Base-by-base conservation (phyloP, 257 asterid genomes). In the Solanum arcanum region DNA sequence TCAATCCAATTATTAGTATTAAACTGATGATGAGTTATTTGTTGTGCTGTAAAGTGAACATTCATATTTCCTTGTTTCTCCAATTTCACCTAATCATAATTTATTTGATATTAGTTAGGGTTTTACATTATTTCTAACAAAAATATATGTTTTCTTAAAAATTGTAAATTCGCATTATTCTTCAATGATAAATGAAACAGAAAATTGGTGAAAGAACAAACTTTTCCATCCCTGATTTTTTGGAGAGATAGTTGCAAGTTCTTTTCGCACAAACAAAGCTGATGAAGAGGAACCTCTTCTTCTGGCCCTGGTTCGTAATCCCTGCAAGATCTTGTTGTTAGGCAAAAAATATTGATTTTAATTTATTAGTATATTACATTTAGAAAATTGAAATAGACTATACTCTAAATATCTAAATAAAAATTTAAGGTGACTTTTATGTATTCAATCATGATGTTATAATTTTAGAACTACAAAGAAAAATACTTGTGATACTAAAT, bases 261-360 rank as follows among this genome's bases (percentile, higher is more conserved):
- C 82, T 89, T 90, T 87, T 92, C 97, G 84, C 92, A 92, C 98
- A 94, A 94, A 7, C 89, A 86, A 27, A 92, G 56, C 14, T 93
- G 95, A 83, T 92, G 92, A 86, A 93, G 89, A 20, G 98, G 92
- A 87, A 92, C 88, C 82, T 89, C 94, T 85, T 89, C 87, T 9
- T 87, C 92, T 5, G 83, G 70, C 39, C 83, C 90, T 9, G 91
- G 52, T 88, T 92, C 95, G 85, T 86, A 93, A 77, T 94, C 94
- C 91, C 98, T 94, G n/a, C 21, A 46, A 3, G 84, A 15, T 42
- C 18, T 20, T 15, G 8, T n/a, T 64, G 16, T 64, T 64, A n/a
- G 33, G 72, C 2, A 3, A 23, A n/a, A 56, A 12, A 66, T 25
- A 64, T n/a, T 0, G 9, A n/a, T 62, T 64, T 64, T 12, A 64